Evolutionary conservation across 1,284 basidiomycete genomes (phyloP).

Genomic region (Sanghuangporus weigelae): DNA sequence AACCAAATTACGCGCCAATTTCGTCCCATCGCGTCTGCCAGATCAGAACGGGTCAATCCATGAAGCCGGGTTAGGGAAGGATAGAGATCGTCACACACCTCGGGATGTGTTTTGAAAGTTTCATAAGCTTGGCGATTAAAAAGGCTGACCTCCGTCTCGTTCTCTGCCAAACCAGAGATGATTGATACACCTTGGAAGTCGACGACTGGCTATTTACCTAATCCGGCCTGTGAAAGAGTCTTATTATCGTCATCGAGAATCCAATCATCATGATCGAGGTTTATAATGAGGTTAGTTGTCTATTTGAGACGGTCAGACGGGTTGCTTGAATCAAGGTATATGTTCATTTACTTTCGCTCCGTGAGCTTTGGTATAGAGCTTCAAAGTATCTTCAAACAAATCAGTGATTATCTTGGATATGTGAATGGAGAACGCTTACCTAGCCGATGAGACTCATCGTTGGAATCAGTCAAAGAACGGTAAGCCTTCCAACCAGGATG

Average conservation of each 20-base stretch:
- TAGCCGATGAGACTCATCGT: not conserved
- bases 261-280: slow-evolving; percentile 92
- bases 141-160: slow-evolving; percentile 91
- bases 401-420: not conserved
- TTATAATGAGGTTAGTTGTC: slow-evolving; percentile 94
- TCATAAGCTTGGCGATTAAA: slow-evolving; percentile 79
- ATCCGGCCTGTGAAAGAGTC: slow-evolving; percentile 61
- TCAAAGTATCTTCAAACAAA: slow-evolving; percentile 70
- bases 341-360: slow-evolving; percentile 70
- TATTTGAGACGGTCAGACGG: slow-evolving; percentile 26
- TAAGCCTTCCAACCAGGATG: slow-evolving; percentile 86
- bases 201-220: slow-evolving; percentile 52
- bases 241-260: slow-evolving; percentile 67
- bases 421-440: not conserved
- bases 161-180: slow-evolving; percentile 50
- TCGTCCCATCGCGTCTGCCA: slow-evolving; percentile 47
- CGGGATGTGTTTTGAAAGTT: slow-evolving; percentile 50
- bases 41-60: not conserved
- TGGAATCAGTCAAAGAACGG: slow-evolving; percentile 41
- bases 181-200: not conserved
- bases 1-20: not conserved
- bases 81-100: slow-evolving; percentile 39
- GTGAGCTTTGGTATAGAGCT: slow-evolving; percentile 92
- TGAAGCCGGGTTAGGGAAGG: not conserved
- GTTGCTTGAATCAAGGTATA: not conserved